Evolutionary conservation across 169 alveolate genomes (phyloP), one percentile per base, ranked within the genome.

Genomic region (Eimeria sp.): DNA sequence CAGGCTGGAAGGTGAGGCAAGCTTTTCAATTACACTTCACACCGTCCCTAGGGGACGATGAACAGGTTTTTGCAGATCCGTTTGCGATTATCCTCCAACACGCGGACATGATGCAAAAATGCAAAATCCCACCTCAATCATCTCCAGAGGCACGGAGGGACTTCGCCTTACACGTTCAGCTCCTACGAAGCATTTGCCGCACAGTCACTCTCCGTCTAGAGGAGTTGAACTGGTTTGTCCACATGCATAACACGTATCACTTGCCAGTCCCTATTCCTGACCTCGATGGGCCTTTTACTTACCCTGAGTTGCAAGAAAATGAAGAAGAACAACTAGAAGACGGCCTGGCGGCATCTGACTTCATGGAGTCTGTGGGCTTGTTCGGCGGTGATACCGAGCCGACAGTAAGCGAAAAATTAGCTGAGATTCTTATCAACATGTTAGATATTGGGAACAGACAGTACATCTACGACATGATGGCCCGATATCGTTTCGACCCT

Each of bases 171-270:
- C 83, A 74, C 58, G 18, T 74, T 56, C 83, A 74, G 56, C 58
- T 74, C 30, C 83, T 74, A 6, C 83, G n/a, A 6, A 40, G 83
- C 58, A 40, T 74, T 40, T 74, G 83, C 83, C 83, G 83, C 58
- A 40, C 16, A 20, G 83, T 40, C 13, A 40, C 58, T n/a, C 58
- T 74, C 8, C 83, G 83, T 18, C 58, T 74, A 20, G 83, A 74
- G 37, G 58, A 74, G 8, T 20, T 74, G n/a, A 40, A 74, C 33
- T 74, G 83, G 83, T 40, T 18, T 30, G 58, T 40, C 18, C 18
- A 20, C 18, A 13, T 74, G 56, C 37, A 37, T 6, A 30, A 74
- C 13, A 10, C 9, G 3, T 6, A 20, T 0, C 8, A 40, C 6
- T 54, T 37, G 10, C 83, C 83, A 1, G 56, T 18, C 18, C 54